Base-by-base conservation (phyloP, 2,329 filamentous ascomycete species). In the Thelonectria rubi region DNA sequence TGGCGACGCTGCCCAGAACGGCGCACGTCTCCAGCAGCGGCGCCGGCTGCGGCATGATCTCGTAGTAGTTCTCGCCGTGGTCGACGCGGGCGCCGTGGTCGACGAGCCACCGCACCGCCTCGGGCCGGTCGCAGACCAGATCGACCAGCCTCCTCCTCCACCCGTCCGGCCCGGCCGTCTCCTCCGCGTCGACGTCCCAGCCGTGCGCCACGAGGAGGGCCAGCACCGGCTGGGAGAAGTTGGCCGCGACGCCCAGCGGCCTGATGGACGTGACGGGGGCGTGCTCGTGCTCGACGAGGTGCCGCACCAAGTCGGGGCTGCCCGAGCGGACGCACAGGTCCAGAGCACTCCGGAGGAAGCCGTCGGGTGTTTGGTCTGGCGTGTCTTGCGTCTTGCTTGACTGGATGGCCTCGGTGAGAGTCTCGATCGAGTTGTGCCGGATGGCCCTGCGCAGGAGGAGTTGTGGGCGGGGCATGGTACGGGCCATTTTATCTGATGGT, bases 71-170 rank as follows among this genome's bases (percentile, higher is more conserved):
- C 18, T 57, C 39, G 15, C 46, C 61, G 2, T 55, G 42, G 3
- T 65, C 55, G 12, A 62, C 46, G 2, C 21, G 26, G n/a, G 62
- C 64, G 1, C 64, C 58, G 12, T 55, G 48, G 11, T 52, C 55
- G 8, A 65, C 52, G 5, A 65, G 49, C 63, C 63, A 63, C 17
- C 30, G 14, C 43, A 65, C 51, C n/a, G 49, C 17, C 6, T 52
- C 49, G 10, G 52, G 43, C 6, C 55, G 34, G 24, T 53, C 39
- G 14, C 57, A 58, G 2, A 49, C 60, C 1, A 57, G 21, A 54
- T 65, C 53, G 11, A 65, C 52, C 2, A 65, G 46, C 18, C 48
- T 50, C 12, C 26, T 32, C 17, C 53, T 18, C n/a, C 49, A 24
- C 10, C 32, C 40, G 14, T 10, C 37, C 5, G 52, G 11, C 2